Evolutionary conservation across 257 asterid species (phyloP).

Genomic region (Oldenlandia corymbosa): DNA sequence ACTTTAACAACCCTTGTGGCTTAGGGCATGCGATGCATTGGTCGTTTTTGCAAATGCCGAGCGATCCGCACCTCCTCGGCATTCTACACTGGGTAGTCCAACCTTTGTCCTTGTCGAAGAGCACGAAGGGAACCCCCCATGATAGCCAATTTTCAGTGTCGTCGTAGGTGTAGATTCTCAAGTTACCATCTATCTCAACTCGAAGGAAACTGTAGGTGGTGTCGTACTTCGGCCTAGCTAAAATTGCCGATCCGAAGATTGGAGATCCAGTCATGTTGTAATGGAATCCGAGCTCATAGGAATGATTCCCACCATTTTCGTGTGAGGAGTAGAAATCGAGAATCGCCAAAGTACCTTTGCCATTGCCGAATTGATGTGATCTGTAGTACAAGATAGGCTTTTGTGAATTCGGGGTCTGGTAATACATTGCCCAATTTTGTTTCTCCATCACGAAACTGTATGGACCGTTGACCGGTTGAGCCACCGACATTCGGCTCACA

Average conservation of each 20-base stretch:
- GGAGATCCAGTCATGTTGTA: slow-evolving; percentile 23
- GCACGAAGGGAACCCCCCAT: slow-evolving; percentile 28
- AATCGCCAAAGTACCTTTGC: slow-evolving; percentile 19
- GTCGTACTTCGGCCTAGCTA: slow-evolving; percentile 38
- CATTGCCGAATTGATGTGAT: slow-evolving; percentile 28
- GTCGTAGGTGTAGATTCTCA: slow-evolving; percentile 33
- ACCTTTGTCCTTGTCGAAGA: slow-evolving; percentile 14
- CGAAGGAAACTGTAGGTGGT: slow-evolving; percentile 36
- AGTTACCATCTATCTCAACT: slow-evolving; percentile 38
- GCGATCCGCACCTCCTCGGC: slow-evolving; percentile 35
- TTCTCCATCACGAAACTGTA: slow-evolving; percentile 16
- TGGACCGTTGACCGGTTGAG: slow-evolving; percentile 21
- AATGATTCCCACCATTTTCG: slow-evolving; percentile 15
- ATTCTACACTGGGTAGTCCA: slow-evolving; percentile 18
- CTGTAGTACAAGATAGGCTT: slow-evolving; percentile 22
- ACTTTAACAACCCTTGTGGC: slow-evolving; percentile 33
- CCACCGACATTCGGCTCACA: slow-evolving; percentile 18
- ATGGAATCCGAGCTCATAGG: slow-evolving; percentile 36
- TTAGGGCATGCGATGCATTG: slow-evolving; percentile 46
- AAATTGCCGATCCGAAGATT: slow-evolving; percentile 18
- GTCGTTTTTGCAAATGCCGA: slow-evolving; percentile 31
- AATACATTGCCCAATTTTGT: slow-evolving; percentile 15
- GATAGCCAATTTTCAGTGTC: slow-evolving; percentile 36
- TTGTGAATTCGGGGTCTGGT: slow-evolving; percentile 8
- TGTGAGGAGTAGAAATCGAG: slow-evolving; percentile 26